Base-by-base conservation (phyloP, 1,284 basidiomycete genomes). In the Tranzscheliella williamsii region DNA sequence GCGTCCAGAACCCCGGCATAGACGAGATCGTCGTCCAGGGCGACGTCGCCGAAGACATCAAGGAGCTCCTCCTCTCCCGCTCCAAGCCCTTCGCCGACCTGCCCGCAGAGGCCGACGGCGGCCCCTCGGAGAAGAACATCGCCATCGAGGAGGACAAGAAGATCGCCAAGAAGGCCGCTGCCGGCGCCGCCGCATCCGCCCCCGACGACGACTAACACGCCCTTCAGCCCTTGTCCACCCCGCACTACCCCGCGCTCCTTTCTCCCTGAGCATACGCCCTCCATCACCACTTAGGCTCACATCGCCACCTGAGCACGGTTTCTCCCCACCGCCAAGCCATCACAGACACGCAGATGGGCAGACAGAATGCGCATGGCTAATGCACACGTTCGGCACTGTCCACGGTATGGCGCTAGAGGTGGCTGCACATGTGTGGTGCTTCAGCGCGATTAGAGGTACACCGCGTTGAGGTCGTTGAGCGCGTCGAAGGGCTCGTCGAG, bases 1-100 rank as follows among this genome's bases (percentile, higher is more conserved):
- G 67, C 42, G 53, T 70, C 2, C 63, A 69, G 34, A 64, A 76
- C 39, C 74, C 74, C 0, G 62, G 61, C 17, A 43, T 75, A 4
- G 74, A 76, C 39, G 74, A 76, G 31, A 76, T 76, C 37, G 68
- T 73, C 12, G 68, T 76, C n/a, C 74, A 76, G 42, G 74, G 74
- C 22, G 74, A 76, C 33, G 73, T 76, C 8, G 70, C 70, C 4
- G 72, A 76, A 27, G 72, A 75, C n/a, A 56, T 76, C 2, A 31
- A 43, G 6, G 56, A 62, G 1, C 37, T 76, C 49, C 65, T 76
- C 39, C 38, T 72, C 18, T 50, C 42, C 26, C 60, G 72, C 23
- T 39, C 39, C 12, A 76, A 76, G 39, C 73, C 74, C 1, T 76
- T 76, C 55, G 55, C 75, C 36, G 51, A 64, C 20, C 64, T 76